Percentiles rank a stretch among this genome's conserved stretches.
Conservation (phyloP, 495 filamentous ascomycete species). For the Oidiodendron maius region DNA sequence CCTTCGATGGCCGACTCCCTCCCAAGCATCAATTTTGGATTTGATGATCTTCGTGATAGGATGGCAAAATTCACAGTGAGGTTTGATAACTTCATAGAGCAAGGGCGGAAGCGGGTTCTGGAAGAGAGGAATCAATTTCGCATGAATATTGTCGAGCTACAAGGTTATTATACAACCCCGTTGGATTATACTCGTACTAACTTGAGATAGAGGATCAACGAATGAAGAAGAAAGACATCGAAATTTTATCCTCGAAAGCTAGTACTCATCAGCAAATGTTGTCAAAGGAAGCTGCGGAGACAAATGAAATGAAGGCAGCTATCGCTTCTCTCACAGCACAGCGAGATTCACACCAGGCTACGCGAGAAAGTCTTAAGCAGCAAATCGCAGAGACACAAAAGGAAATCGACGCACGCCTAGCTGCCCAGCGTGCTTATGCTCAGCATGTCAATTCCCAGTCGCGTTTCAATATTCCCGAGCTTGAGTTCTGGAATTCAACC, state of each 20-base stretch:
- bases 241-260: conserved; percentile 72
- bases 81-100: conserved; percentile 92
- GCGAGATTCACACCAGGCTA: conserved; percentile 66
- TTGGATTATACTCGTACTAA: conserved; percentile 1
- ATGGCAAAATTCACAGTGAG: conserved; percentile 89
- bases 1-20: conserved; percentile 66
- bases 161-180: conserved; percentile 49
- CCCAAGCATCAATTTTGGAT: conserved; percentile 89
- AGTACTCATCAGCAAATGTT: conserved; percentile 73
- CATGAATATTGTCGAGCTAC: conserved; percentile 80
- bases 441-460: conserved; percentile 71
- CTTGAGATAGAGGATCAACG: conserved; percentile 69
- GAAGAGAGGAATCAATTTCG: conserved; percentile 93
- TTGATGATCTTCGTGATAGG: conserved; percentile 89
- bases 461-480: conserved; percentile 80
- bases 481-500: conserved; percentile 92
- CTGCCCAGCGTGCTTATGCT: conserved; percentile 44
- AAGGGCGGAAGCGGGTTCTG: conserved; percentile 77
- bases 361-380: conserved; percentile 64
- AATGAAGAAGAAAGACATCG: conserved; percentile 81
- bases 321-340: conserved; percentile 70
- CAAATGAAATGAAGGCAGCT: conserved; percentile 75
- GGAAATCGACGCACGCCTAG: conserved; percentile 48
- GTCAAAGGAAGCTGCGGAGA: conserved; percentile 80
- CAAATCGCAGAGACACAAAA: conserved; percentile 78